Evolutionary conservation across 2,329 filamentous ascomycete species (phyloP), one percentile per base, ranked within the genome.

Genomic region (Monosporascus sp.): DNA sequence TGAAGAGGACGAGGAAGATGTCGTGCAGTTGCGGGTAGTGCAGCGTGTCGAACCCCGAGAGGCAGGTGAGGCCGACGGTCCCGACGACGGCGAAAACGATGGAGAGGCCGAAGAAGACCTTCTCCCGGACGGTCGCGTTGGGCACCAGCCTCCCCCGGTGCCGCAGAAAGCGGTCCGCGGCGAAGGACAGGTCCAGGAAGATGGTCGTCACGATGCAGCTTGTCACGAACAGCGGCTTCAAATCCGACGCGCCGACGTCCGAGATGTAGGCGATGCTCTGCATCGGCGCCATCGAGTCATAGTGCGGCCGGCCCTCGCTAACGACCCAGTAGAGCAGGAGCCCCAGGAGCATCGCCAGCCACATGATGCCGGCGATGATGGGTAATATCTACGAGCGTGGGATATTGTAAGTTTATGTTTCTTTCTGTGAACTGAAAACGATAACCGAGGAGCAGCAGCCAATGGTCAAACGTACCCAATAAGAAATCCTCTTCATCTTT

Each of bases 11-110:
- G 37, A 99, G 74, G 72, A 96, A 96, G 2, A 84, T 75, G 64
- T 90, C 78, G 68, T 99, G 94, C 54, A 88, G 68, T 1, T 61
- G 70, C 2, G 78, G 77, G 68, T 96, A 82, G 52, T 77, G 74
- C n/a, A 79, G 71, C 0, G 90, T 94, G 70, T 97, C 91, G 70
- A 95, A 97, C 61, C 96, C 85, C 58, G 86, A 86, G 41, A 99
- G 78, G 6, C 92, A 77, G 58, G 96, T 91, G 45, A 99, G 73
- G 3, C 93, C 93, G 0, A 79, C 78, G 0, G 89, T 91, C 50
- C 94, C 94, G 24, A 86, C 72, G 44, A 93, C 66, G 11, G 91
- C 88, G 56, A 86, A 84, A 31, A 85, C 44, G 48, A 92, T 89
- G 45, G 80, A 81, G 44, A 88, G 68, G 2, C 67, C 69, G 6